These are phyloP conservation scores for Pterula multifida DNA, from an alignment of 1,284 basidiomycete genomes.

Conservation along the genomic window DNA sequence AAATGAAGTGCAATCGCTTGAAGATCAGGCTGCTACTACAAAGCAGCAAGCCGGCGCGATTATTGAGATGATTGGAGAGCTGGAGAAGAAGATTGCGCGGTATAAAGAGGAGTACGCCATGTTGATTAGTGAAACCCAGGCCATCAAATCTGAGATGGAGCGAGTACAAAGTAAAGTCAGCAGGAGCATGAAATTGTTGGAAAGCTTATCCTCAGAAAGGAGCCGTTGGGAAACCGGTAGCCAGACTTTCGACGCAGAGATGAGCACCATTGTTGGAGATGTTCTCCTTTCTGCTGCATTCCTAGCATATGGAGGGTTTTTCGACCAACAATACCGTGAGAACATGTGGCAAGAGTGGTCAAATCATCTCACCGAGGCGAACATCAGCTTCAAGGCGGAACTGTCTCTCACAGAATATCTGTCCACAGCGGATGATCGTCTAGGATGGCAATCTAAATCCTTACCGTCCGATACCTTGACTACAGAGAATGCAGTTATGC, in stretches of 20 bases:
- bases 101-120: slow-evolving; percentile 99
- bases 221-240: slow-evolving; percentile 93
- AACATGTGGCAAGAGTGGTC: slow-evolving; percentile 97
- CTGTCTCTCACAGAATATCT: slow-evolving; percentile 92
- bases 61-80: slow-evolving; percentile 85
- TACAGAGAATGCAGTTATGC: slow-evolving; percentile 98
- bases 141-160: slow-evolving; percentile 98
- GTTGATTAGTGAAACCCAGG: slow-evolving; percentile 94
- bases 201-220: slow-evolving; percentile 92
- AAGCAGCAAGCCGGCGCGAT: slow-evolving; percentile 87
- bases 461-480: slow-evolving; percentile 93
- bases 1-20: slow-evolving; percentile 89
- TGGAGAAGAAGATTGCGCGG: slow-evolving; percentile 84
- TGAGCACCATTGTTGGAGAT: slow-evolving; percentile 98
- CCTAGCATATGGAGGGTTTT: slow-evolving; percentile 96
- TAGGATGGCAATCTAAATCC: slow-evolving; percentile 92
- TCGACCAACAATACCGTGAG: slow-evolving; percentile 97
- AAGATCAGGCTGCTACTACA: slow-evolving; percentile 85
- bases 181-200: slow-evolving; percentile 90
- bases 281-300: slow-evolving; percentile 94
- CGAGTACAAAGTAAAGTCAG: slow-evolving; percentile 95
- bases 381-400: slow-evolving; percentile 87
- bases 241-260: slow-evolving; percentile 93
- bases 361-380: slow-evolving; percentile 79
- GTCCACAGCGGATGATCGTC: slow-evolving; percentile 93